Conservation (phyloP, 345 rosid genomes). For the Euphorbia tirucalli region DNA sequence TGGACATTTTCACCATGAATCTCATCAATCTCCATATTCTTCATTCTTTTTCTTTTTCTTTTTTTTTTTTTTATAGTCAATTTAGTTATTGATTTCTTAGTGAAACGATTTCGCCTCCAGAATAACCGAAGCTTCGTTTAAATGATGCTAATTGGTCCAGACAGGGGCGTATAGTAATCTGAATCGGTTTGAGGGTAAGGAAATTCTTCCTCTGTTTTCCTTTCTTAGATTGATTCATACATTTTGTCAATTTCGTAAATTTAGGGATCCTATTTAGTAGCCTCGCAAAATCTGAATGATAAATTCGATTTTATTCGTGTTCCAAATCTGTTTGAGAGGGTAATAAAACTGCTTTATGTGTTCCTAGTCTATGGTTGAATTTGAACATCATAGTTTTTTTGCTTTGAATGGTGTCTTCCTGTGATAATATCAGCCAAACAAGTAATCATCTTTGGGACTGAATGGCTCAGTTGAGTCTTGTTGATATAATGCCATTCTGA, state of each 20-base stretch:
- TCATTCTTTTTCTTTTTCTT: not conserved
- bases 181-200: constrained; percentile 24
- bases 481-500: no score
- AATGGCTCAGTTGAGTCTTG: no score
- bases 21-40: not conserved
- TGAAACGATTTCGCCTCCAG: not conserved
- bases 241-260: not conserved
- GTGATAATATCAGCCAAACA: no score
- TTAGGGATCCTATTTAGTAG: not conserved
- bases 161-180: constrained; percentile 24
- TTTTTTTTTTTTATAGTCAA: not conserved
- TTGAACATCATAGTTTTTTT: no score
- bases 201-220: constrained; percentile 10
- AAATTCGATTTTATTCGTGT: no score
- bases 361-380: no score
- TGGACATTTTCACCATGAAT: not conserved
- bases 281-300: not conserved
- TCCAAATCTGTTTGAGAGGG: no score
- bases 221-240: constrained; percentile 26
- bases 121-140: constrained; percentile 21
- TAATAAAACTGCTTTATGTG: no score
- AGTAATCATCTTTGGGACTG: no score
- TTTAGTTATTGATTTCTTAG: not conserved
- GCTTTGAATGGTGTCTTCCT: no score
- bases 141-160: constrained; percentile 22